phyloP scores from a whole-genome alignment of 176 grass and related monocot species.

The Triticum monococcum region DNA sequence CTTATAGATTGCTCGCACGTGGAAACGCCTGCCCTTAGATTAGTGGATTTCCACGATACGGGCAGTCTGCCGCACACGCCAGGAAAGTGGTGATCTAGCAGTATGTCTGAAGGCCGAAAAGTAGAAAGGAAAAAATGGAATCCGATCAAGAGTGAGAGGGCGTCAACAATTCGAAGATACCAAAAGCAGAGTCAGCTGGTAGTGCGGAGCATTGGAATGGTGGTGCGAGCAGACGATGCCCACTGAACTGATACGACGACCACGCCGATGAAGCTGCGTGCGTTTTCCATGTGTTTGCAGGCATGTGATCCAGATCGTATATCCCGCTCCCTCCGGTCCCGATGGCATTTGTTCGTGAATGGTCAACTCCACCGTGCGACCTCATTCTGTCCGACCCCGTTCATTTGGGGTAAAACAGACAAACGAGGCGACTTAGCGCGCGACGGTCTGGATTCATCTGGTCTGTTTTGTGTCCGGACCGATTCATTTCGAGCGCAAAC shows the following conservation, averaged over 20 bases:
- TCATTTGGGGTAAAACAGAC: too few relatives aligned
- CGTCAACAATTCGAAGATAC: not conserved
- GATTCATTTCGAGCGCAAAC: too few relatives aligned
- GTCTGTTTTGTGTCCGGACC: too few relatives aligned
- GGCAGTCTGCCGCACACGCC: not conserved
- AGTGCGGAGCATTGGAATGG: not conserved
- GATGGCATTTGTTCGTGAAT: too few relatives aligned
- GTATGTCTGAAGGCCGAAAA: conserved; percentile 29
- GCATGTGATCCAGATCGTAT: not conserved
- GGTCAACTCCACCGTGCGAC: too few relatives aligned
- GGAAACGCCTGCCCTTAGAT: not conserved
- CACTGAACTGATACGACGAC: not conserved
- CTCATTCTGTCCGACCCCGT: too few relatives aligned
- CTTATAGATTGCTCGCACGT: not conserved
- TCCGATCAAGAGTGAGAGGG: not conserved
- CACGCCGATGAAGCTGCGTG: not conserved
- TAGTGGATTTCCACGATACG: not conserved
- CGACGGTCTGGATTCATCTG: too few relatives aligned
- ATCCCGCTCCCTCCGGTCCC: too few relatives aligned
- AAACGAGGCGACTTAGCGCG: too few relatives aligned
- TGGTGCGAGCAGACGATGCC: not conserved
- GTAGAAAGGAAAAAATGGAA: not conserved
- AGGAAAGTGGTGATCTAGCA: not conserved
- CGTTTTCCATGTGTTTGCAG: conserved; percentile 19
- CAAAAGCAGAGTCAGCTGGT: not conserved